Conservation (phyloP, 495 filamentous ascomycete species). For the Xanthoparmelia taractica region DNA sequence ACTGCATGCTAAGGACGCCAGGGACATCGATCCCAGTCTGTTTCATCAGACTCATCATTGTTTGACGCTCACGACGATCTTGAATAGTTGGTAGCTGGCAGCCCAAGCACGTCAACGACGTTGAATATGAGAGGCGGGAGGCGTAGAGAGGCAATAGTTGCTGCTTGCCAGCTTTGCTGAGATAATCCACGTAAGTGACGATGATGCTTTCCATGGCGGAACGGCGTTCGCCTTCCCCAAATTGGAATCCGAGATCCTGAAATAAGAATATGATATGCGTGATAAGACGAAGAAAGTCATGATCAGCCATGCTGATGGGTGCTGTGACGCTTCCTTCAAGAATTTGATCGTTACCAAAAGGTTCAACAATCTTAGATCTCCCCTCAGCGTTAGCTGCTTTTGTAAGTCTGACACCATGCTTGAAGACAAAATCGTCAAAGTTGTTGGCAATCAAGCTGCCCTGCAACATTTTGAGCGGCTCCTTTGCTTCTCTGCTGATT, state of each 20-base stretch:
- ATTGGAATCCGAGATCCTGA: conserved; percentile 35
- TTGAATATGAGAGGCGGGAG: conserved; percentile 54
- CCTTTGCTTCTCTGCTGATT: conserved; percentile 37
- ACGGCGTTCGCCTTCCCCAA: conserved; percentile 29
- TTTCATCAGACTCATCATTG: conserved; percentile 46
- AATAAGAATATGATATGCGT: conserved; percentile 51
- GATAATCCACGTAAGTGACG: conserved; percentile 66
- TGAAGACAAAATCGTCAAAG: conserved; percentile 47
- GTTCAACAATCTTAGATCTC: conserved; percentile 43
- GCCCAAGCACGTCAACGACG: conserved; percentile 39
- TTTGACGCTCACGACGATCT: conserved; percentile 44
- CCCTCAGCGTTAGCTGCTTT: conserved; percentile 43
- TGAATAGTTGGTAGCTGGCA: conserved; percentile 56
- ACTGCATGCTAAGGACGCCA: conserved; percentile 48
- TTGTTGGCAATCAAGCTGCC: conserved; percentile 54
- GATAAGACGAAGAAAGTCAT: conserved; percentile 51
- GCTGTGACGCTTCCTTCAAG: conserved; percentile 27
- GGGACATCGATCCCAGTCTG: conserved; percentile 46
- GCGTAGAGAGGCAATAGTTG: conserved; percentile 81
- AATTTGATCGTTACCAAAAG: conserved; percentile 25
- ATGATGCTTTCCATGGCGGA: conserved; percentile 54
- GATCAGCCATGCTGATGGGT: conserved; percentile 43
- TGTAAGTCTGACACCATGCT: conserved; percentile 51
- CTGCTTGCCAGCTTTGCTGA: conserved; percentile 59
- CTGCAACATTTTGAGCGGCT: conserved; percentile 57